These are phyloP conservation scores for Grosmannia penicillata DNA, from an alignment of 2,329 filamentous ascomycete genomes.

Conservation along the genomic window DNA sequence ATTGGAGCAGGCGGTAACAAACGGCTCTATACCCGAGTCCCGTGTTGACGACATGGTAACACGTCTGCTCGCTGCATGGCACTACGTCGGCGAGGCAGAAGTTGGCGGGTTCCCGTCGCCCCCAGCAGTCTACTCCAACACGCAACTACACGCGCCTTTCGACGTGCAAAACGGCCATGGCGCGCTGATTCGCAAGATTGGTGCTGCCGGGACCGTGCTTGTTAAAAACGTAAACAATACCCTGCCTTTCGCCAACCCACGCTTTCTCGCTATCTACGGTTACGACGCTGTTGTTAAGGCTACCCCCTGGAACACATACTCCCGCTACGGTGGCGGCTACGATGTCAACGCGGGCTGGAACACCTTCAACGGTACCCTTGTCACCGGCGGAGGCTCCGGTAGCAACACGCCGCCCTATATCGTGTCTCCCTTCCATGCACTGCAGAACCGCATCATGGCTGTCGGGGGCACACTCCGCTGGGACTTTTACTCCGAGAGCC, in stretches of 20 bases:
- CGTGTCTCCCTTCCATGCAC: conserved; percentile 35
- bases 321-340: conserved; percentile 19
- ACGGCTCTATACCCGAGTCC: conserved; percentile 57
- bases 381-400: conserved; percentile 35
- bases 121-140: conserved; percentile 25
- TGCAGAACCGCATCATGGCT: conserved; percentile 35
- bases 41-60: conserved; percentile 56
- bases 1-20: conserved; percentile 55
- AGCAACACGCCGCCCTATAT: conserved; percentile 32
- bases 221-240: conserved; percentile 49
- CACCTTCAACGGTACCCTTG: conserved; percentile 35
- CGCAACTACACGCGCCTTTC: conserved; percentile 48
- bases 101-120: conserved; percentile 18
- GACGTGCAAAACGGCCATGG: conserved; percentile 37
- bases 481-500: conserved; percentile 32
- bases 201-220: conserved; percentile 40
- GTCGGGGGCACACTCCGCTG: conserved; percentile 40
- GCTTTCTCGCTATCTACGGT: conserved; percentile 43
- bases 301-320: conserved; percentile 31
- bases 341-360: conserved; percentile 34
- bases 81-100: no score
- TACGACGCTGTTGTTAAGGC: conserved; percentile 41
- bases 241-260: conserved; percentile 28
- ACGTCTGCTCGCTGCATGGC: conserved; percentile 70
- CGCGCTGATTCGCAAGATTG: conserved; percentile 33